Percentiles rank a stretch among this genome's conserved stretches.
Conservation (phyloP, 306 rosid genomes). For the Geum urbanum region DNA sequence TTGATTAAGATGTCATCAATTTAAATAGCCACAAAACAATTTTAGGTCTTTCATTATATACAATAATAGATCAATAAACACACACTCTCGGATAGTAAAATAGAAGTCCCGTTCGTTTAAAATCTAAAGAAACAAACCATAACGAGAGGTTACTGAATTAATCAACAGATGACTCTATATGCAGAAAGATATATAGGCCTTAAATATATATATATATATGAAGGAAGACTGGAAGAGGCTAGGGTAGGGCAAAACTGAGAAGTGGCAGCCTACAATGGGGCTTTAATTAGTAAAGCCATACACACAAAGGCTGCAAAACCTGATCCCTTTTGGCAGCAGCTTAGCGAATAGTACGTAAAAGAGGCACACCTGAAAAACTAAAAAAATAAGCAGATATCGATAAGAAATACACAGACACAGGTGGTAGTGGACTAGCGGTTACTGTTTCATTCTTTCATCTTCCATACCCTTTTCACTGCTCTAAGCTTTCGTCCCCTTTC, state of each 20-base stretch:
- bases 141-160: too few relatives aligned
- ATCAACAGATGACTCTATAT: too few relatives aligned
- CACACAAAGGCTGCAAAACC: background rate
- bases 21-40: too few relatives aligned
- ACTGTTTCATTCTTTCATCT: background rate
- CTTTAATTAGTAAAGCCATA: background rate
- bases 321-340: background rate
- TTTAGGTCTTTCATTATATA: too few relatives aligned
- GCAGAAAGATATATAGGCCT: background rate
- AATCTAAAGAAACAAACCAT: too few relatives aligned
- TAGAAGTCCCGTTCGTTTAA: too few relatives aligned
- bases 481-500: background rate
- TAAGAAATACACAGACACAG: background rate
- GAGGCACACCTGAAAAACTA: background rate
- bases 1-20: too few relatives aligned
- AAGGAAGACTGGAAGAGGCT: background rate
- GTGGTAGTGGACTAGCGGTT: background rate
- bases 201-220: background rate
- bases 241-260: background rate
- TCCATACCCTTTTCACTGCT: constrained; percentile 9
- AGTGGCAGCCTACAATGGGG: background rate
- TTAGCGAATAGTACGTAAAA: background rate
- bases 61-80: too few relatives aligned
- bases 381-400: constrained; percentile 4
- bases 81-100: too few relatives aligned